phyloP scores from a whole-genome alignment of 2,329 filamentous ascomycete species.

The Pseudogymnoascus sp. region DNA sequence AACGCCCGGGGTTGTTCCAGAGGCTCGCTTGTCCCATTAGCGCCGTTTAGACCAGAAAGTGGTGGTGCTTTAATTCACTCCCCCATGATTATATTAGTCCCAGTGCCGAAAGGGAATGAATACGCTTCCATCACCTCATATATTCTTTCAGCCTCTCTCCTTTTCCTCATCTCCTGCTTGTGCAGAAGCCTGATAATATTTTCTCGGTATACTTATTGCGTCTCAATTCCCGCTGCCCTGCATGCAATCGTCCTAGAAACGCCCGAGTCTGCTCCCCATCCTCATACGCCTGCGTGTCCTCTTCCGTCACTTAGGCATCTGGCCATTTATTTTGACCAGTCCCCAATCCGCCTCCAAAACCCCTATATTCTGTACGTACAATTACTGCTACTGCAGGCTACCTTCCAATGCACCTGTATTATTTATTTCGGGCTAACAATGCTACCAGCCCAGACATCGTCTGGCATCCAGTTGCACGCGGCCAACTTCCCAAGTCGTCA shows the following conservation, averaged over 20 bases:
- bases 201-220: constrained; percentile 3
- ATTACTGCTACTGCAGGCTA: not conserved
- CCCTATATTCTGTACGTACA: constrained; percentile 2
- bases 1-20: constrained; percentile 5
- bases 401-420: not conserved
- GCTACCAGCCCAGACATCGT: not conserved
- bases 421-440: not conserved
- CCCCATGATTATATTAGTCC: constrained; percentile 5
- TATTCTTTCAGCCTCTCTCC: constrained; percentile 9
- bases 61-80: constrained; percentile 5
- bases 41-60: constrained; percentile 4
- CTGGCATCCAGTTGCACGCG: not conserved
- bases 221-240: constrained; percentile 5
- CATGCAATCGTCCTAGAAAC: constrained; percentile 9
- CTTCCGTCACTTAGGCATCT: constrained; percentile 6
- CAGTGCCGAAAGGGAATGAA: constrained; percentile 3
- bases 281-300: constrained; percentile 8
- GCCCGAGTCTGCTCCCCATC: constrained; percentile 2
- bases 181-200: constrained; percentile 6
- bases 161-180: constrained; percentile 3
- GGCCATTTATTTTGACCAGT: constrained; percentile 3
- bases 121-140: constrained; percentile 7
- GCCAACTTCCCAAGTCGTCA: not conserved
- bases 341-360: constrained; percentile 2
- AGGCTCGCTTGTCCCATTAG: constrained; percentile 7